A percentile compares a stretch with the other conserved stretches of the same genome.
Evolutionary conservation across 2,329 filamentous ascomycete genomes (phyloP).

Genomic region (Colletotrichum godetiae): DNA sequence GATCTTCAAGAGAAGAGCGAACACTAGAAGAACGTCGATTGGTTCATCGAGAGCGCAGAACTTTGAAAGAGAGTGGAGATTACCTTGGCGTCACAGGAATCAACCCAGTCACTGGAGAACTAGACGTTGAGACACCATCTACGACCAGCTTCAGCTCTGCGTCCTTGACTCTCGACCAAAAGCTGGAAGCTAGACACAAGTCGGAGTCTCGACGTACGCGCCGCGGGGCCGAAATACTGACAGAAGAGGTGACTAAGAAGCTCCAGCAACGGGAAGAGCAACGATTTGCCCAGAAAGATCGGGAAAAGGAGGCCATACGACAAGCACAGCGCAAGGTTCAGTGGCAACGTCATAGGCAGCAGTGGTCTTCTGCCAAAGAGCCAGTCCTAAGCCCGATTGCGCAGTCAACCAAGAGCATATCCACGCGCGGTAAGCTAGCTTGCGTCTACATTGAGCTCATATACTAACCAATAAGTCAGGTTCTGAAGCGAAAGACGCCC

Average conservation of each 20-base stretch:
- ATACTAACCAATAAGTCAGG: background rate
- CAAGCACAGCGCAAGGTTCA: conserved; percentile 47
- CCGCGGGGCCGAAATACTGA: conserved; percentile 55
- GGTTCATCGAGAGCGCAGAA: conserved; percentile 51
- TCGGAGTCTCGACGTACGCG: conserved; percentile 49
- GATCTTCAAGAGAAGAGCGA: background rate
- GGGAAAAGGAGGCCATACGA: conserved; percentile 51
- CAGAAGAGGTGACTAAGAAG: conserved; percentile 55
- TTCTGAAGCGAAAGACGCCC: background rate
- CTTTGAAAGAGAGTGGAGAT: conserved; percentile 65
- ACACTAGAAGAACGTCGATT: conserved; percentile 33
- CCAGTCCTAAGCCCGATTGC: conserved; percentile 61
- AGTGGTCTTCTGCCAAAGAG: conserved; percentile 64
- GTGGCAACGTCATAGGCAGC: conserved; percentile 58
- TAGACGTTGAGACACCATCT: conserved; percentile 62
- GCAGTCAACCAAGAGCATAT: conserved; percentile 47
- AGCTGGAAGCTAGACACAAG: conserved; percentile 45
- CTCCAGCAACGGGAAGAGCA: conserved; percentile 46
- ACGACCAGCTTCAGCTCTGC: conserved; percentile 55
- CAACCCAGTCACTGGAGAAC: conserved; percentile 66
- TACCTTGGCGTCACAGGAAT: conserved; percentile 69
- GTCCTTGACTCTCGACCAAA: conserved; percentile 45
- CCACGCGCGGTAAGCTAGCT: conserved; percentile 27
- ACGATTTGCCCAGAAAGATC: conserved; percentile 56
- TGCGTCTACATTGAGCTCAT: background rate